Conservation (phyloP, 106 monocot genomes). For the Phalaenopsis equestris region DNA sequence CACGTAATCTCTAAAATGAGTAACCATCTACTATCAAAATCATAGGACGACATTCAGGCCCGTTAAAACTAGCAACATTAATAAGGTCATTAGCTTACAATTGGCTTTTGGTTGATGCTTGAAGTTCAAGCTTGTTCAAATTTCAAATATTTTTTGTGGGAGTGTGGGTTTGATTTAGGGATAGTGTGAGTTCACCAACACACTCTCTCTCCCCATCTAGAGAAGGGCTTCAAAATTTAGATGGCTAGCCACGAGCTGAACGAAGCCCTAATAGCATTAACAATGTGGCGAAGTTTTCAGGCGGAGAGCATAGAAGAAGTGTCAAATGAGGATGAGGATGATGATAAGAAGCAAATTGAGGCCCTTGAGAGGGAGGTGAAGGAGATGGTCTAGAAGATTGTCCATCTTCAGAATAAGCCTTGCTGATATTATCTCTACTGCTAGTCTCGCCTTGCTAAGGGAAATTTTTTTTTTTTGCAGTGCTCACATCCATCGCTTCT, state of each 20-base stretch:
- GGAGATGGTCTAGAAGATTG: constrained; percentile 25
- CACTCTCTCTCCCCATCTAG: too few relatives aligned
- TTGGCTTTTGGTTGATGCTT: too few relatives aligned
- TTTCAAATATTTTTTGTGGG: too few relatives aligned
- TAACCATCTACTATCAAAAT: too few relatives aligned
- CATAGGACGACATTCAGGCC: too few relatives aligned
- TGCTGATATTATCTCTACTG: constrained; percentile 9
- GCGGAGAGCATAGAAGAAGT: background rate
- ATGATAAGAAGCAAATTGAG: constrained; percentile 18
- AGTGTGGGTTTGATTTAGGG: too few relatives aligned
- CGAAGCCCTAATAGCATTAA: constrained; percentile 10
- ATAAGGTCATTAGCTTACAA: too few relatives aligned
- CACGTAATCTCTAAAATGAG: too few relatives aligned
- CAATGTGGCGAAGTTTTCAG: background rate
- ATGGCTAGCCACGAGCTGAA: background rate
- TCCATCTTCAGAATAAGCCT: constrained; percentile 9
- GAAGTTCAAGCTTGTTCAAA: too few relatives aligned
- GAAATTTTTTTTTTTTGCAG: background rate
- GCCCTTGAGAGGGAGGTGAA: constrained; percentile 29
- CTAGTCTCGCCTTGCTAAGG: constrained; percentile 7
- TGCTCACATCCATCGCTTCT: background rate
- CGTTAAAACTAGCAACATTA: too few relatives aligned
- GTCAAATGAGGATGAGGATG: constrained; percentile 15
- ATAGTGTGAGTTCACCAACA: too few relatives aligned
- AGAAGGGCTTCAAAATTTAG: too few relatives aligned